Percentiles rank a stretch among this genome's conserved stretches.
These are phyloP conservation scores for Pythium chondricola DNA, from an alignment of 352 stramenopile species.

Conservation along the genomic window DNA sequence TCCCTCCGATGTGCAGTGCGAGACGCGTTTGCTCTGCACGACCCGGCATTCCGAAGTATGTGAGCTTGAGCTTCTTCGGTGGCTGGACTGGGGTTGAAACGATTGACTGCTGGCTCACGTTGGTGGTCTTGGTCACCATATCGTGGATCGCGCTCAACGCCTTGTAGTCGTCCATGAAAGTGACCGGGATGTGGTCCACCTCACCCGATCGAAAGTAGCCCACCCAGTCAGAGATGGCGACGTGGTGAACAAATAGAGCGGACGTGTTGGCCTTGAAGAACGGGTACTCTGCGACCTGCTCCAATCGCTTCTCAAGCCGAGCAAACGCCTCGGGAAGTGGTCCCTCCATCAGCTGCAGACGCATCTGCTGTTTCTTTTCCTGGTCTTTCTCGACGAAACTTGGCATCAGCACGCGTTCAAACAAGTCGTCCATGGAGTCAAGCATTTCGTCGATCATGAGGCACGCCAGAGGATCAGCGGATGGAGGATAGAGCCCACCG, in stretches of 20 bases:
- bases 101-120: background rate
- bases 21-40: slow-evolving; percentile 22
- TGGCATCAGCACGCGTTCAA: slow-evolving; percentile 1
- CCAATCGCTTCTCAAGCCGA: slow-evolving; percentile 3
- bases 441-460: slow-evolving; percentile 6
- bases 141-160: background rate
- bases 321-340: background rate
- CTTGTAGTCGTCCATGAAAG: slow-evolving; percentile 17
- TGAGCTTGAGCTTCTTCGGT: slow-evolving; percentile 14
- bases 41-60: slow-evolving; percentile 28
- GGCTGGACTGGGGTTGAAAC: background rate
- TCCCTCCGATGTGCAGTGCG: slow-evolving; percentile 16
- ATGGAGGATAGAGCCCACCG: slow-evolving; percentile 7
- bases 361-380: slow-evolving; percentile 6
- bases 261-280: background rate
- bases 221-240: slow-evolving; percentile 15
- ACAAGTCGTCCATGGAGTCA: slow-evolving; percentile 5
- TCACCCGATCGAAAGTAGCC: slow-evolving; percentile 13
- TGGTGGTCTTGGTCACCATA: background rate
- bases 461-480: background rate
- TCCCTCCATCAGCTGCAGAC: background rate
- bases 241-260: slow-evolving; percentile 6
- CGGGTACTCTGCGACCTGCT: background rate
- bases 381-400: slow-evolving; percentile 1
- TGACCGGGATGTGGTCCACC: slow-evolving; percentile 25